phyloP scores from a whole-genome alignment of 139 green algal species.

The Tetradesmus lagerheimii region DNA sequence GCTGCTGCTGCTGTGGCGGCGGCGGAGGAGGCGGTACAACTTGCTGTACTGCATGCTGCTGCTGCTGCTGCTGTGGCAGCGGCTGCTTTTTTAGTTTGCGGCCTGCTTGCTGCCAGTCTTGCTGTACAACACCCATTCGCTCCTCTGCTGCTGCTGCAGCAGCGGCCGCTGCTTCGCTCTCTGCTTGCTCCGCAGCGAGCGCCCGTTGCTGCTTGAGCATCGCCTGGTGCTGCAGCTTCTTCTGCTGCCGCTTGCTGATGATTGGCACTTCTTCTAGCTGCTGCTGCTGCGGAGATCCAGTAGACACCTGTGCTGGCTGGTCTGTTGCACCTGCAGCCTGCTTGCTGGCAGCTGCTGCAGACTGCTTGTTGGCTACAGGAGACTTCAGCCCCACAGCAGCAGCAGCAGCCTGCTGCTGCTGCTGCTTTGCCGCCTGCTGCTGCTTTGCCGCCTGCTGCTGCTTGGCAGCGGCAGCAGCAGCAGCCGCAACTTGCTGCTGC shows the following conservation, averaged over 20 bases:
- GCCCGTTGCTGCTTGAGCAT: not conserved
- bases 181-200: not conserved
- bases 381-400: not conserved
- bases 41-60: conserved; percentile 16
- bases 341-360: not conserved
- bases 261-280: not conserved
- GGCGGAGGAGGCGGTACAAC: not conserved
- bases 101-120: conserved; percentile 39
- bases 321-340: conserved; percentile 3
- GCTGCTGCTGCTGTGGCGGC: not conserved
- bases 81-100: conserved; percentile 24
- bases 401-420: conserved; percentile 19
- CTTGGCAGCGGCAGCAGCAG: not conserved
- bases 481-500: not conserved
- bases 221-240: conserved; percentile 28
- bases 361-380: not conserved
- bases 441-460: conserved; percentile 2
- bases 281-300: conserved; percentile 4
- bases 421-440: conserved; percentile 18
- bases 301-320: not conserved
- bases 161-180: not conserved
- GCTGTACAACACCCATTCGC: not conserved
- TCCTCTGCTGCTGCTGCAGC: not conserved
- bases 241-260: conserved; percentile 35
- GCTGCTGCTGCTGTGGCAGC: not conserved